Base-by-base conservation (phyloP, 768 basidiomycete species). In the Wakefieldia striispora region DNA sequence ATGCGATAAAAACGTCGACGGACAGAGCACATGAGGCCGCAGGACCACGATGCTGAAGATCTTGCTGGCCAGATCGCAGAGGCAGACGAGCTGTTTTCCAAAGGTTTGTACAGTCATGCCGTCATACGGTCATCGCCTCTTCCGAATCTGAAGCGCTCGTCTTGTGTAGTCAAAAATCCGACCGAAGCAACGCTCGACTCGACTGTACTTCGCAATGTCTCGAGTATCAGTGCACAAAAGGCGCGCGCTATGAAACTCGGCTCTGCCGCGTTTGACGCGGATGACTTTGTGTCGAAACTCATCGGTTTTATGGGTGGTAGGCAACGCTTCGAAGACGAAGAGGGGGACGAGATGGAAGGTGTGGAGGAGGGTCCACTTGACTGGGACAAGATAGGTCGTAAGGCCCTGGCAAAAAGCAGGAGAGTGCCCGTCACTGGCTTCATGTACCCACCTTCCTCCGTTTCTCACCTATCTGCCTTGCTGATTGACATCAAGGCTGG, bases 151-250 rank as follows among this genome's bases (percentile, higher is more conserved):
- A 35, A 45, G 19, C 35, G 37, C 52, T 36, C 24, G 3, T 33
- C 19, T n/a, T 31, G 27, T 39, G 34, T 52, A 86, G 89, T 93
- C 48, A 82, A 82, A 64, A 85, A 83, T 17, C 87, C 93, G 0
- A 84, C 88, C 44, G 92, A 97, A 61, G 95, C 95, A 4, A 86
- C 90, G 0, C 78, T 97, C 11, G 97, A 98, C 67, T 93, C 95
- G 0, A 76, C 79, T 36, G 77, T 95, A 20, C 79, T 98, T 23
- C 69, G 88, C 2, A 80, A 83, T 63, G 83, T 87, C 11, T 86
- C 91, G 3, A 86, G 82, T 51, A 81, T 91, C 58, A 83, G 87
- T 38, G 86, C 90, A 2, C 84, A 86, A 57, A 87, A 95, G 64
- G 94, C 94, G n/a, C 88, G 91, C 26, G 84, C 84, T 26, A 86